Evolutionary conservation across 163 green algal species (phyloP).

Genomic region (Chlorella variabilis): DNA sequence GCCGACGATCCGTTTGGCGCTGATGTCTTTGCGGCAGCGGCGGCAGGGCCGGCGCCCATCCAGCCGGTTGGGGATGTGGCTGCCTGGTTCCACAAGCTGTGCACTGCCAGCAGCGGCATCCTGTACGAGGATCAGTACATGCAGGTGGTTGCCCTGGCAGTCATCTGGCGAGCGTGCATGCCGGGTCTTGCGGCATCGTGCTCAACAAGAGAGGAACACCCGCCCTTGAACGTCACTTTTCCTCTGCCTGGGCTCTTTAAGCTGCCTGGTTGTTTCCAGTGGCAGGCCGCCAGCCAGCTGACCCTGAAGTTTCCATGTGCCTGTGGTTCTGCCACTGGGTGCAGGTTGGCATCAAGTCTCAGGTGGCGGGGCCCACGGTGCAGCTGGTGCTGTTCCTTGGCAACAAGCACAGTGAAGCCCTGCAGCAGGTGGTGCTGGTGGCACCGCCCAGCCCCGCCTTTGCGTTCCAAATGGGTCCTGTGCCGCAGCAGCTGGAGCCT

Average conservation of each 20-base stretch:
- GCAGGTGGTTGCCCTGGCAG: slow-evolving; percentile 50
- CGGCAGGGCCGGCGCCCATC: slow-evolving; percentile 19
- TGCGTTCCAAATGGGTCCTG: slow-evolving; percentile 50
- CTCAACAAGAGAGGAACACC: too few relatives aligned
- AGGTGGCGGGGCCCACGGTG: slow-evolving; percentile 66
- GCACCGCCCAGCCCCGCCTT: slow-evolving; percentile 55
- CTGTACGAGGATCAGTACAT: slow-evolving; percentile 96
- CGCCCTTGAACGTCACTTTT: too few relatives aligned
- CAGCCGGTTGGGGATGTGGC: slow-evolving; percentile 67
- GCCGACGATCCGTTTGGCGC: slow-evolving; percentile 9
- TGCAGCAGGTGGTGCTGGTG: slow-evolving; percentile 62
- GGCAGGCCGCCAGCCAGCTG: too few relatives aligned
- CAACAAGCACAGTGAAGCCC: slow-evolving; percentile 83
- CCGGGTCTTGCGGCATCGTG: too few relatives aligned
- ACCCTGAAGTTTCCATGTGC: too few relatives aligned
- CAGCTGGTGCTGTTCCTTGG: slow-evolving; percentile 88
- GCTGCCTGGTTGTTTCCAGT: too few relatives aligned
- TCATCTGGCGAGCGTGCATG: not conserved
- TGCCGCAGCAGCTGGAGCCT: slow-evolving; percentile 70
- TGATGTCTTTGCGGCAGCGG: slow-evolving; percentile 28
- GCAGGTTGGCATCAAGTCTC: slow-evolving; percentile 90
- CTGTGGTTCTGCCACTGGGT: too few relatives aligned
- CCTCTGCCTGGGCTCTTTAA: too few relatives aligned
- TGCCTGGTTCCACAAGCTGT: slow-evolving; percentile 79
- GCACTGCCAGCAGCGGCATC: slow-evolving; percentile 72